Evolutionary conservation across 176 grass and related monocot species (phyloP), one percentile per base, ranked within the genome.

Genomic region (Musa schizocarpa): DNA sequence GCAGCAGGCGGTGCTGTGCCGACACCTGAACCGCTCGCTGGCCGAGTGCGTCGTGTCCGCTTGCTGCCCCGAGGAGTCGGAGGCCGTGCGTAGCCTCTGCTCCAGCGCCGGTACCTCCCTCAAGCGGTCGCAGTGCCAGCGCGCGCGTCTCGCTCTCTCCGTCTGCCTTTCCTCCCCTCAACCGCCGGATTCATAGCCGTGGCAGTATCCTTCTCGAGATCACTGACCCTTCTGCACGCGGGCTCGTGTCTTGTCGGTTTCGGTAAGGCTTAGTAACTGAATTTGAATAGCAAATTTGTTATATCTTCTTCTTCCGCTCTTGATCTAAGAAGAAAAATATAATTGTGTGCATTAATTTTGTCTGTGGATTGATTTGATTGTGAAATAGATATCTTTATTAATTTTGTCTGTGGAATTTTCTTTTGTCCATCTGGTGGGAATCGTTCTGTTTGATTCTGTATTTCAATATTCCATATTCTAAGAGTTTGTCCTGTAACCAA

Each of bases 121-220:
- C 76, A 98, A 98, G 88, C 86, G 88, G 25, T 55, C 81, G 56
- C 90, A 98, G 78, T 98, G 94, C 81, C 80, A 80, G 50, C 77
- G 80, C 14, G 94, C 94, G 56, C 88, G 84, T 68, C 58, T 98
- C 68, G 74, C 82, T 24, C 80, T 98, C 50, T 86, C 86, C 14
- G 76, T 79, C 77, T 98, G 90, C 80, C 90, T 98, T 75, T 89
- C 89, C 50, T 80, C 84, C 3, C 88, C 91, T 77, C 93, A 96
- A 55, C 50, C 10, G 16, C 43, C 68, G 0, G 68, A 70, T 70
- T 50, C 1, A 50, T 70, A n/a, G 68, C 43, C 16, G 34, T 22
- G 24, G 23, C 68, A 25, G 16, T 1, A 49, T 50, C 68, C 13
- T 14, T 70, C 50, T 49, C 4, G 17, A 50, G 43, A 70, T 34